These are phyloP conservation scores for Umbelopsis sp. DNA, from an alignment of 192 early-diverging fungal genomes.

Conservation along the genomic window DNA sequence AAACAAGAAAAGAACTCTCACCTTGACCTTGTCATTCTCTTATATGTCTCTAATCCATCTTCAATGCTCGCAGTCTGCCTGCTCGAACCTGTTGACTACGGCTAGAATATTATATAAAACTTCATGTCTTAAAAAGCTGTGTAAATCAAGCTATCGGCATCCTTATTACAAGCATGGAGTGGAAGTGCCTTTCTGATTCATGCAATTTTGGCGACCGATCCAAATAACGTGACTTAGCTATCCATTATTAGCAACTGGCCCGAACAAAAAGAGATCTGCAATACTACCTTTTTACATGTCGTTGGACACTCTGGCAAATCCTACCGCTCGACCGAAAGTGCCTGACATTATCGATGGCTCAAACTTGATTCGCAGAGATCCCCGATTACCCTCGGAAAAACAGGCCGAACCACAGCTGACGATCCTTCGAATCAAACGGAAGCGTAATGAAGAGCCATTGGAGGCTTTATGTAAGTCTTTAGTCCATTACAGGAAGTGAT, in stretches of 20 bases:
- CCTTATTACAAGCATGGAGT: too few relatives aligned
- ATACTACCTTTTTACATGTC: not conserved
- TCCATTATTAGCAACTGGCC: not conserved
- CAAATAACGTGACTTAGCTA: slow-evolving; percentile 2
- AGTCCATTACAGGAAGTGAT: not conserved
- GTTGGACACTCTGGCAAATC: not conserved
- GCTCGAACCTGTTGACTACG: too few relatives aligned
- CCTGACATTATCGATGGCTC: not conserved
- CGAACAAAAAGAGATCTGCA: not conserved
- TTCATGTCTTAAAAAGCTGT: too few relatives aligned
- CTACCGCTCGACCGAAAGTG: slow-evolving; percentile 8
- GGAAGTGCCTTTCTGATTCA: too few relatives aligned
- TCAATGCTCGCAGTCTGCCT: too few relatives aligned
- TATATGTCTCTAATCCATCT: too few relatives aligned
- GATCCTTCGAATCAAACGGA: slow-evolving; percentile 79
- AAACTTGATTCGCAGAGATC: slow-evolving; percentile 4
- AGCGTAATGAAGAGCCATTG: slow-evolving; percentile 71
- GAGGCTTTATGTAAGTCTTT: slow-evolving; percentile 59
- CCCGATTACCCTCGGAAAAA: not conserved
- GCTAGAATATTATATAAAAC: too few relatives aligned
- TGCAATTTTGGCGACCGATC: too few relatives aligned
- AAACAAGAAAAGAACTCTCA: too few relatives aligned
- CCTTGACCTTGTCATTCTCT: too few relatives aligned
- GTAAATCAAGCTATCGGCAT: too few relatives aligned
- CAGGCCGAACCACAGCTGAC: slow-evolving; percentile 43